Evolutionary conservation across 768 basidiomycete species (phyloP), one percentile per base, ranked within the genome.

Genomic region (Agaricus subrufescens): DNA sequence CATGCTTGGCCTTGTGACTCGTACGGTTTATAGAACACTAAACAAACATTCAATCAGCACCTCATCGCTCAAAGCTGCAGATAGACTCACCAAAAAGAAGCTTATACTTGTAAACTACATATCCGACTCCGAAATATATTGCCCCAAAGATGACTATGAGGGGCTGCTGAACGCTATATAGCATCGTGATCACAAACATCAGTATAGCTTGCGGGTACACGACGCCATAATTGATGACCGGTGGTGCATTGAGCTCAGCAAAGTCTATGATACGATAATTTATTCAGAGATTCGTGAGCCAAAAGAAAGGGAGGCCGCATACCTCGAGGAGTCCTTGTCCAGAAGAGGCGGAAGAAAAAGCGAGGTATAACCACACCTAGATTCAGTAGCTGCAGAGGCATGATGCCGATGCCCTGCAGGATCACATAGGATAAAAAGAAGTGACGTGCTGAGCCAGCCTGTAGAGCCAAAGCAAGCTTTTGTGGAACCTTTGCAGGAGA

Each of bases 1-100:
- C 97, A 98, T 1, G 95, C 97, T 73, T 98, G 94, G 2, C 97
- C 97, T 62, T 89, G 90, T 2, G 91, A 93, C 72, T 98, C 95
- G 70, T 98, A 98, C 0, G 97, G 96, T 66, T 98, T 98, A 76
- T 97, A 97, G 76, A 96, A 98, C 19, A 98, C 94, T 97, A 65
- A 30, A 31, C 11, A 12, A 46, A 37, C 43, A 15, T 19, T 46
- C 47, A 57, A 58, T 46, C 14, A 3, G 11, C 47, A 48, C 8
- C 43, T 38, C 34, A 34, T 3, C 2, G 5, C 11, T 26, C 14
- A n/a, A 47, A 6, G 31, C 44, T 37, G 49, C 50, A 46, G 40
- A 47, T 27, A 42, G 3, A 71, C 90, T 54, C 56, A 95, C 95
- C 93, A 63, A 96, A 97, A 0, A 98, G 76, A 3, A 98, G 79